Evolutionary conservation across 2,329 filamentous ascomycete species (phyloP), one percentile per base, ranked within the genome.

Genomic region (Fusarium subtropicale): DNA sequence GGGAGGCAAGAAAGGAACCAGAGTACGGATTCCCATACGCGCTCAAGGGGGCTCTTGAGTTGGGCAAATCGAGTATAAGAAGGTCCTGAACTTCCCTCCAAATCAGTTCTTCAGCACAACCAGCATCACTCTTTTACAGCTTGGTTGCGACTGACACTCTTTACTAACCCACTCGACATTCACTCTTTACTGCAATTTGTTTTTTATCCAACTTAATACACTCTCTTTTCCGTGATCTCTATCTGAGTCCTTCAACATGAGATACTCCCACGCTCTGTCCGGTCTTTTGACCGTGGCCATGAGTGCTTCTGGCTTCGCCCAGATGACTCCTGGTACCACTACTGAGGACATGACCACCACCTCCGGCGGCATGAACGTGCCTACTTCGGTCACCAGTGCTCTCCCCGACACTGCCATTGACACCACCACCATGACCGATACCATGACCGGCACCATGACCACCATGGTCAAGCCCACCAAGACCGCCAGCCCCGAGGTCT

Each of bases 241-340:
- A 26, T 51, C 46, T 50, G 24, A 7, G 34, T 46, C 34, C 11
- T 26, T n/a, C 62, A 68, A 51, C 34, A 69, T 69, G 67, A 69
- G 67, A 70, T 69, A 69, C 54, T 68, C 67, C 24, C 30, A 56
- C 30, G 50, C 67, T 44, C 44, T 69, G 18, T 59, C 62, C 42
- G 66, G 67, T 71, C 67, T 69, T 56, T 41, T 69, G 67, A 68
- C 67, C 63, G 34, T 71, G n/a, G 62, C 67, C n/a, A 45, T 69
- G 42, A 34, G 67, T 24, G 53, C 67, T 2, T 31, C 48, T 38
- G 67, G 18, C 9, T 12, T 64, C 13, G 67, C 66, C 11, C 65
- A 58, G 48, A 34, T 10, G 0, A 62, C 56, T 31, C 58, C 56
- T 22, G 48, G 20, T 1, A 42, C 31, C 1, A 34, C 46, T 12